Conservation (phyloP, 768 basidiomycete species). For the Pleurotus citrinopileatus region DNA sequence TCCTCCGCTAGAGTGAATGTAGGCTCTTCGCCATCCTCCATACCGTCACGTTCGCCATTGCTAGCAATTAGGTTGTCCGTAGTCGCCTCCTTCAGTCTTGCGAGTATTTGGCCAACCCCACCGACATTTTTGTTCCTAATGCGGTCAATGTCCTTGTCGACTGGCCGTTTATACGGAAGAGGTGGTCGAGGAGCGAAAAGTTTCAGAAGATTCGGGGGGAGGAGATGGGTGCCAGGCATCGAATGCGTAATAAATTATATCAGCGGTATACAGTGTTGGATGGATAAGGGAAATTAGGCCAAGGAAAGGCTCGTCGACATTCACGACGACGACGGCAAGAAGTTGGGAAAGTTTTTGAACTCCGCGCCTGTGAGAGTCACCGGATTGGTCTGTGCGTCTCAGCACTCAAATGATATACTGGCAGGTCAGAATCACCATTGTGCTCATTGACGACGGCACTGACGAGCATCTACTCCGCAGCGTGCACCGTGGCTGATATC, state of each 20-base stretch:
- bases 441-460: background rate
- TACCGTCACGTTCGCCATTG: conserved; percentile 56
- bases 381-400: conserved; percentile 6
- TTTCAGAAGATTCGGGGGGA: conserved; percentile 95
- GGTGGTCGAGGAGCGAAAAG: conserved; percentile 94
- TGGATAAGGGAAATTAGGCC: background rate
- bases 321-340: conserved; percentile 10
- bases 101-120: conserved; percentile 77
- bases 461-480: background rate
- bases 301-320: background rate
- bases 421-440: conserved; percentile 2
- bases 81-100: conserved; percentile 71
- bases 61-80: conserved; percentile 59
- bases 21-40: conserved; percentile 86
- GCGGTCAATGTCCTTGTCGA: conserved; percentile 80
- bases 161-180: conserved; percentile 81
- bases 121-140: conserved; percentile 63
- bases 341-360: conserved; percentile 17
- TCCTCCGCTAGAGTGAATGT: conserved; percentile 82
- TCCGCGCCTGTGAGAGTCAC: conserved; percentile 13
- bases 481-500: background rate
- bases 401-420: background rate
- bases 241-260: conserved; percentile 6
- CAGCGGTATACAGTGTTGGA: background rate
- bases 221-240: conserved; percentile 78